Percentiles rank a stretch among this genome's conserved stretches.
Conservation (phyloP, 2,329 filamentous ascomycete genomes). For the Colletotrichum euphorbiae region DNA sequence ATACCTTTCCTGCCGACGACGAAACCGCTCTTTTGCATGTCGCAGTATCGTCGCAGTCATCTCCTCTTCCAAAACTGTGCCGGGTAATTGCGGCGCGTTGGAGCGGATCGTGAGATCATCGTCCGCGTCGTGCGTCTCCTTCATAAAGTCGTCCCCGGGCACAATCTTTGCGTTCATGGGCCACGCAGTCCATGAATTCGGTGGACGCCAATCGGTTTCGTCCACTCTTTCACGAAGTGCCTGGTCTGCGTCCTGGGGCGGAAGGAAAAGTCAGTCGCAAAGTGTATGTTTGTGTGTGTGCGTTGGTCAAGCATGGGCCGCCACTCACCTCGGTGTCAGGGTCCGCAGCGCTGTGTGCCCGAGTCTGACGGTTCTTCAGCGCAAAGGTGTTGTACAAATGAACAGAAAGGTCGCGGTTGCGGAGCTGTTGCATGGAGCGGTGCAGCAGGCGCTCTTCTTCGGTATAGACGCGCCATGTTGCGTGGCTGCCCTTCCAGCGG, state of each 20-base stretch:
- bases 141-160: slow-evolving; percentile 66
- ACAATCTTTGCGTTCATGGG: slow-evolving; percentile 74
- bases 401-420: slow-evolving; percentile 74
- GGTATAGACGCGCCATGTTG: slow-evolving; percentile 75
- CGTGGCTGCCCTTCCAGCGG: slow-evolving; percentile 74
- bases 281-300: too few relatives aligned
- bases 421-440: slow-evolving; percentile 70
- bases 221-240: slow-evolving; percentile 43
- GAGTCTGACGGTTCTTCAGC: slow-evolving; percentile 65
- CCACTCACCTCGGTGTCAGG: slow-evolving; percentile 5
- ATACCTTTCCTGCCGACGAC: slow-evolving; percentile 48
- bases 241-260: slow-evolving; percentile 17
- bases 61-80: slow-evolving; percentile 75
- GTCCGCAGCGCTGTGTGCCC: slow-evolving; percentile 1
- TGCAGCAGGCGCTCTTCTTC: slow-evolving; percentile 71
- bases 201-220: slow-evolving; percentile 59
- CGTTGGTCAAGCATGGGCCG: neutral
- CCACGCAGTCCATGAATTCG: slow-evolving; percentile 85
- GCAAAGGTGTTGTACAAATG: slow-evolving; percentile 85
- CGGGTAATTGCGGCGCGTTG: slow-evolving; percentile 59
- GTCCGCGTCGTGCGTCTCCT: slow-evolving; percentile 58
- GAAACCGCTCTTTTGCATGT: slow-evolving; percentile 74
- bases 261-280: neutral
- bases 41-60: slow-evolving; percentile 75
- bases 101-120: slow-evolving; percentile 64